Evolutionary conservation across 345 rosid species (phyloP).

Genomic region (Rhodamnia rubescens): DNA sequence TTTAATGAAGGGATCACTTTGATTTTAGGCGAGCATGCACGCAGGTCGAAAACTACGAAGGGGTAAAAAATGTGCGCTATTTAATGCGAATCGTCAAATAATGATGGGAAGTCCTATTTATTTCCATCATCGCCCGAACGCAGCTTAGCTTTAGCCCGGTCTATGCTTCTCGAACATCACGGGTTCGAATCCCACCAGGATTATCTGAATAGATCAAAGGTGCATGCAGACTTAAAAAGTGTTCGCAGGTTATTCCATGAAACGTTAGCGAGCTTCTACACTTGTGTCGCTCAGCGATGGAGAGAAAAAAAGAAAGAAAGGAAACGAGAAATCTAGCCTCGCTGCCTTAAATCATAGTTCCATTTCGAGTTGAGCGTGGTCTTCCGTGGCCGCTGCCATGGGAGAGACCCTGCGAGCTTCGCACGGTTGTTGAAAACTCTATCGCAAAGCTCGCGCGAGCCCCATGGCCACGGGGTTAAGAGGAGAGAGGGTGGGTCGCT

Average conservation of each 20-base stretch:
- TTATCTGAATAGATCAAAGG: rapidly evolving
- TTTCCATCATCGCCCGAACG: neutral
- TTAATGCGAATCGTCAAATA: neutral
- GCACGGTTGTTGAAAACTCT: no score
- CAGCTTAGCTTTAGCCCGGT: no score
- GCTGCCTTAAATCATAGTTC: no score
- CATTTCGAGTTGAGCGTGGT: no score
- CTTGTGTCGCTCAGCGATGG: neutral
- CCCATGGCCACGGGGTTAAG: no score
- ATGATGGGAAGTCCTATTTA: neutral
- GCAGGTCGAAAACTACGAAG: neutral
- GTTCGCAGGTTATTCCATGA: neutral
- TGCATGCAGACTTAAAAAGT: rapidly evolving
- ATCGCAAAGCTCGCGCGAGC: no score
- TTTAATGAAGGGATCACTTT: neutral
- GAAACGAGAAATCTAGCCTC: neutral
- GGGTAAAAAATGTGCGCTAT: neutral
- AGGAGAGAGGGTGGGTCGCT: no score
- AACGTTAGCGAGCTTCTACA: neutral
- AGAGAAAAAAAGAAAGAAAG: neutral
- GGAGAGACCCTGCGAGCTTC: no score
- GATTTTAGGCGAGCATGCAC: no score
- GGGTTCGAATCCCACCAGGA: neutral
- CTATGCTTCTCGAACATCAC: neutral
- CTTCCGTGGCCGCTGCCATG: no score